Base-by-base conservation (phyloP, 371 early-diverging fungal species). In the Batkoa obscura region DNA sequence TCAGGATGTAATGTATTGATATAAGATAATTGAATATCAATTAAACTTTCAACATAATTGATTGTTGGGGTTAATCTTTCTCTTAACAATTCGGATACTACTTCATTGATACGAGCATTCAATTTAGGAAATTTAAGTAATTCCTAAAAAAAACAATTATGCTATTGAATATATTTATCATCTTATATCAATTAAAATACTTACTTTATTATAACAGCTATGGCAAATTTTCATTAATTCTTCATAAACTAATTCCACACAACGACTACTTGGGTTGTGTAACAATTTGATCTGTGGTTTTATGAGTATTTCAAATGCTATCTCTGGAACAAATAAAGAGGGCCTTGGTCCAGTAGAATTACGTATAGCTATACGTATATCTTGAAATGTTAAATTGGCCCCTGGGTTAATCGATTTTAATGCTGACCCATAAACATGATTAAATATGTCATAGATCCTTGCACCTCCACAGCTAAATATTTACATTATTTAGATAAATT, bases 1-100 rank as follows among this genome's bases (percentile, higher is more conserved):
- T 91, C 90, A 3, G 90, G 90, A 65, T 92, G 90, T 63, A 84
- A 88, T 53, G 90, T 90, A 62, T 88, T 90, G 64, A 94, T 89
- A 64, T 91, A 94, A 1, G 88, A 79, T 49, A 83, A 75, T 67
- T 94, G 83, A 59, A 90, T 84, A 49, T 78, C 70, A 51, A 94
- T 80, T 69, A 92, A 66, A 57, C 83, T 80, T 59, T 83, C 79
- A 1, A 94, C 84, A 60, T 83, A 86, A 3, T 64, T 62, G 0
- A 79, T 68, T 0, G 92, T 81, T 41, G 86, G 80, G 2, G 70
- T 70, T 1, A 84, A 60, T 48, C 85, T 73, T 66, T 88, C 88
- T 42, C 83, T 83, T 45, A 94, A 65, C 31, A 91, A 62, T 42
- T 80, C 79, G 13, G 83, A 79, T 2, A 86, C 79, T 0, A 83